Conservation (phyloP, 2,329 filamentous ascomycete species). For the Neopestalotiopsis rosae region DNA sequence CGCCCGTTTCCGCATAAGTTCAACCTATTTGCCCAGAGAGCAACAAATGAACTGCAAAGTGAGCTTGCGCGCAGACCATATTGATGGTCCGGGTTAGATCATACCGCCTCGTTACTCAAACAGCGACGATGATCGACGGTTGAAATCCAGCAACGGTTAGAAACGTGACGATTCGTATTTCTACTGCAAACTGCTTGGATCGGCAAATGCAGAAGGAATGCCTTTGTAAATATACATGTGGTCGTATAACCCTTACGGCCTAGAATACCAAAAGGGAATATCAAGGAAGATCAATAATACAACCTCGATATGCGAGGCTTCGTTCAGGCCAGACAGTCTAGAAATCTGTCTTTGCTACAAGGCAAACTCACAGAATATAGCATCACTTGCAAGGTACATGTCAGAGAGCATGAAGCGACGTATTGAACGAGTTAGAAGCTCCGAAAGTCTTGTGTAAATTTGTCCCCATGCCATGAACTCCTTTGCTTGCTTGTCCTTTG, state of each 20-base stretch:
- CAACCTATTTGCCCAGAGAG: no score
- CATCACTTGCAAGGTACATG: neutral
- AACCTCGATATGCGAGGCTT: neutral
- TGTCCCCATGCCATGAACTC: neutral
- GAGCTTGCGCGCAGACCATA: no score
- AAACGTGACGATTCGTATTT: neutral
- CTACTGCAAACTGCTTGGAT: neutral
- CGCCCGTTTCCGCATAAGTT: slow-evolving; percentile 32
- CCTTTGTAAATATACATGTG: neutral
- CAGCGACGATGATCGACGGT: neutral
- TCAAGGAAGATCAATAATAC: neutral
- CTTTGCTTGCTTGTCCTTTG: neutral
- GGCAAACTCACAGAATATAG: neutral
- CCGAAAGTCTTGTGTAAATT: neutral
- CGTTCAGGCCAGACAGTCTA: neutral
- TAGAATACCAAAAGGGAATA: neutral
- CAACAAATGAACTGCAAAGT: neutral
- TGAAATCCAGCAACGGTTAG: neutral
- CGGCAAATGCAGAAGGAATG: neutral
- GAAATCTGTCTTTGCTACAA: neutral
- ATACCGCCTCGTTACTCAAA: neutral
- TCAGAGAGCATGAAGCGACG: neutral
- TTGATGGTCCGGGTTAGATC: no score
- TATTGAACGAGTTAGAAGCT: neutral
- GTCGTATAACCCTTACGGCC: neutral